Conservation (phyloP, 225 moss, liverwort and hornwort species). For the Pseudoscleropodium purum region DNA sequence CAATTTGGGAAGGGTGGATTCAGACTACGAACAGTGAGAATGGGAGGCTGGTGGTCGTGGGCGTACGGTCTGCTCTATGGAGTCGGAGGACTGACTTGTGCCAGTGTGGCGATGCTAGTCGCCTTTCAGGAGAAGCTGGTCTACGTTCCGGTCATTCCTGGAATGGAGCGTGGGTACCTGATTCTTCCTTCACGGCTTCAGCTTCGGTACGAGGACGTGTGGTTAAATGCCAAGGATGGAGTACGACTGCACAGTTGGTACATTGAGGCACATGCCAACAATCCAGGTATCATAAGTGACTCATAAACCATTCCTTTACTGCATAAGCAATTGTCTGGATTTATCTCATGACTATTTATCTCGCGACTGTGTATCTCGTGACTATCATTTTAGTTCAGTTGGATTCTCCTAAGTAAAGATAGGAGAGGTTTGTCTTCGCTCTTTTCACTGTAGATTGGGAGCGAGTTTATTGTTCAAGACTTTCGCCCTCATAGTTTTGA, state of each 20-base stretch:
- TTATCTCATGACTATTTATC: background rate
- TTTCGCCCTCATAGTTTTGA: background rate
- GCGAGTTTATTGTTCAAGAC: background rate
- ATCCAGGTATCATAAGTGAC: conserved; percentile 24
- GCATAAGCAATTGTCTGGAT: background rate
- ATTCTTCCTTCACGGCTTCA: conserved; percentile 64
- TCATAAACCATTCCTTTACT: background rate
- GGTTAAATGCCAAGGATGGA: conserved; percentile 68
- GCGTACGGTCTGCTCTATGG: conserved; percentile 73
- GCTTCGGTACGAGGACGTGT: conserved; percentile 80
- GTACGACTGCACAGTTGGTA: conserved; percentile 86
- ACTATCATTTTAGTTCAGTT: background rate
- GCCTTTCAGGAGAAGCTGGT: conserved; percentile 95
- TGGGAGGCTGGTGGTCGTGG: conserved; percentile 71
- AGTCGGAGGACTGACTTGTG: conserved; percentile 61
- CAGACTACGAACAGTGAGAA: background rate
- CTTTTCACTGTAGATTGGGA: background rate
- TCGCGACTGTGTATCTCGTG: background rate
- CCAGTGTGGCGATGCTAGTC: conserved; percentile 73
- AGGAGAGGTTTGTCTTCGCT: background rate
- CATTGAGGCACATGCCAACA: conserved; percentile 44
- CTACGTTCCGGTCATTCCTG: conserved; percentile 82
- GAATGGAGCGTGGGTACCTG: conserved; percentile 76
- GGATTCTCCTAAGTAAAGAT: background rate
- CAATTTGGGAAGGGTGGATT: conserved; percentile 5